phyloP scores from a whole-genome alignment of 2,329 filamentous ascomycete species.

The Cercospora sp. region DNA sequence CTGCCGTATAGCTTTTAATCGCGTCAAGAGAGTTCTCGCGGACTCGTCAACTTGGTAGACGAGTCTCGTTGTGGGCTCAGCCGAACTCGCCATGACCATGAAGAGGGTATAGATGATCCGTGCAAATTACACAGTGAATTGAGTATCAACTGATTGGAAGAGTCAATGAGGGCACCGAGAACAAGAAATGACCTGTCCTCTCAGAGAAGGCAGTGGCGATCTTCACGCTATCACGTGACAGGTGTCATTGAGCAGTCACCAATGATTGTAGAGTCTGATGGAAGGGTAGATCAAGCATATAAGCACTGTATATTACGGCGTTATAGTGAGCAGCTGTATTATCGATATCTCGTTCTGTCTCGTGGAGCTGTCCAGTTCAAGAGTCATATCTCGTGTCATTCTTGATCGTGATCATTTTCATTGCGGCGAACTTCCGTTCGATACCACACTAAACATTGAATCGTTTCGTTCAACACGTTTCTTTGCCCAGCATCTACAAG shows the following conservation, averaged over 20 bases:
- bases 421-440: background rate
- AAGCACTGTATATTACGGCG: background rate
- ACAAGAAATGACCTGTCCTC: background rate
- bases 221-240: background rate
- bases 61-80: background rate
- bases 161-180: background rate
- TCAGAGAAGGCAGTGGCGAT: background rate
- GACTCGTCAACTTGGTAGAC: slow-evolving; percentile 15
- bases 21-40: slow-evolving; percentile 12
- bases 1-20: slow-evolving; percentile 1
- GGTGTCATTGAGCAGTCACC: background rate
- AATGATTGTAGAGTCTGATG: background rate
- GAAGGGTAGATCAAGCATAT: background rate
- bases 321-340: background rate
- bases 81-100: background rate
- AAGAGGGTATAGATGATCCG: background rate
- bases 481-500: slow-evolving; percentile 13
- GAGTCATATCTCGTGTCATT: background rate
- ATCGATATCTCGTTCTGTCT: background rate
- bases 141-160: background rate
- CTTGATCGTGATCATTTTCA: background rate
- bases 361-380: background rate
- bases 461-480: slow-evolving; percentile 13
- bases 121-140: background rate
- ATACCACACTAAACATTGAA: slow-evolving; percentile 10